Evolutionary conservation across 2,329 filamentous ascomycete species (phyloP), one percentile per base, ranked within the genome.

Genomic region (Emmonsia crescens): DNA sequence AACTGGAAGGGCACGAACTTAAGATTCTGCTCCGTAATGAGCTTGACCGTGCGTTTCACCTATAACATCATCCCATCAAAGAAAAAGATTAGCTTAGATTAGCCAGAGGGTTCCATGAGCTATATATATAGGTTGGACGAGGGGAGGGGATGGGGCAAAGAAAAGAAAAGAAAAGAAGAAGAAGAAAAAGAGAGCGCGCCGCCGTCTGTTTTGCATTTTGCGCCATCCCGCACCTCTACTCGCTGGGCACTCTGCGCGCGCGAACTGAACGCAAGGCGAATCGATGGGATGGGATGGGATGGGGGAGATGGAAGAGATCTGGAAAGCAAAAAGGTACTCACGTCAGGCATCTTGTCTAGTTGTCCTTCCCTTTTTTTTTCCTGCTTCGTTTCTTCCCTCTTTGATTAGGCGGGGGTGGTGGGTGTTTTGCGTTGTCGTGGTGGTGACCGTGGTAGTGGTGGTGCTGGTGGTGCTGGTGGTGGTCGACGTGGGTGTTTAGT

Each of bases 21-120:
- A 77, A 91, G 84, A 73, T 86, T 84, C 77, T 97, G 93, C 79
- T 94, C 87, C 59, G 94, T 97, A 68, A 96, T 83, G 78, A 99
- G 85, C 84, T 93, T 95, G 77, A 99, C 83, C 72, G 85, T 89
- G 72, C 94, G 86, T 83, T 96, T 89, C 71, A 87, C 78, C 86
- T 89, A 68, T 59, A 14, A 21, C 10, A 57, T 21, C n/a, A 42
- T 36, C 29, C 14, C 19, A 19, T 9, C 19, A 10, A 16, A 44
- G 21, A 12, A 57, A n/a, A 31, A 64, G 5, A 36, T 19, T 21
- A 64, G 5, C 24, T 19, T 21, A 40, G 24, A 38, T 63, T 54
- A 63, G 61, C 55, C 29, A 14, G 1, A 24, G 36, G 27, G 54
- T 19, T 10, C 24, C 9, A 27, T 44, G 14, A 19, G 49, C 27